phyloP scores from a whole-genome alignment of 805 yeast species.

The Scheffersomyces coipomensis region DNA sequence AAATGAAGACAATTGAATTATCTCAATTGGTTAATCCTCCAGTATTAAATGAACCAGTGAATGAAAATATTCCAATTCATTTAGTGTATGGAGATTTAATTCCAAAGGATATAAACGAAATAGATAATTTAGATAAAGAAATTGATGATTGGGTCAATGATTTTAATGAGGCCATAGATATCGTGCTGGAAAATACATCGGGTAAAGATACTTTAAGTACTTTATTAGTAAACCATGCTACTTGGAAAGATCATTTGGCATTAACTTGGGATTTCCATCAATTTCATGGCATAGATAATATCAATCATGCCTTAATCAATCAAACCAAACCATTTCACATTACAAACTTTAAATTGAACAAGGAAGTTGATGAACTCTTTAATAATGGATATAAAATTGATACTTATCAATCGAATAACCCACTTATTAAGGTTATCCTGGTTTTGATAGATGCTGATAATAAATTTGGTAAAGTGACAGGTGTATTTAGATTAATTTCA shows the following conservation, averaged over 20 bases:
- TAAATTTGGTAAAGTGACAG: constrained; percentile 32
- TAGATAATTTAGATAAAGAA: constrained; percentile 15
- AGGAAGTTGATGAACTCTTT: constrained; percentile 22
- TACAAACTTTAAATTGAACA: constrained; percentile 25
- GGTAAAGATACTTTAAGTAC: constrained; percentile 4
- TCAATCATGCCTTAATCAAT: constrained; percentile 14
- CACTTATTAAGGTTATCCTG: constrained; percentile 36
- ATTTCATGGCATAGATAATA: constrained; percentile 25
- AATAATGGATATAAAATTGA: constrained; percentile 26
- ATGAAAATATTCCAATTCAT: constrained; percentile 10
- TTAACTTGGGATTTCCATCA: constrained; percentile 31
- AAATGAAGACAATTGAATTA: no score
- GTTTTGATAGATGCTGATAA: constrained; percentile 26
- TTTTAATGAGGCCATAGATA: constrained; percentile 24
- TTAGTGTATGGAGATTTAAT: constrained; percentile 17
- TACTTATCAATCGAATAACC: constrained; percentile 21
- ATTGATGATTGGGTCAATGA: constrained; percentile 26
- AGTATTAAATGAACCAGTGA: constrained; percentile 10
- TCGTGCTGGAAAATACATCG: no score
- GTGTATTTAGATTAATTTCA: constrained; percentile 28
- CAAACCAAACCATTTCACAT: constrained; percentile 17
- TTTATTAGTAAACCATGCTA: constrained; percentile 16
- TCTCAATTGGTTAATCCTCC: constrained; percentile 15
- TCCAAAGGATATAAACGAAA: constrained; percentile 20
- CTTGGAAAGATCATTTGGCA: constrained; percentile 39